These are phyloP conservation scores for Dictyophora rubrovolvata DNA, from an alignment of 768 basidiomycete species.

Conservation along the genomic window DNA sequence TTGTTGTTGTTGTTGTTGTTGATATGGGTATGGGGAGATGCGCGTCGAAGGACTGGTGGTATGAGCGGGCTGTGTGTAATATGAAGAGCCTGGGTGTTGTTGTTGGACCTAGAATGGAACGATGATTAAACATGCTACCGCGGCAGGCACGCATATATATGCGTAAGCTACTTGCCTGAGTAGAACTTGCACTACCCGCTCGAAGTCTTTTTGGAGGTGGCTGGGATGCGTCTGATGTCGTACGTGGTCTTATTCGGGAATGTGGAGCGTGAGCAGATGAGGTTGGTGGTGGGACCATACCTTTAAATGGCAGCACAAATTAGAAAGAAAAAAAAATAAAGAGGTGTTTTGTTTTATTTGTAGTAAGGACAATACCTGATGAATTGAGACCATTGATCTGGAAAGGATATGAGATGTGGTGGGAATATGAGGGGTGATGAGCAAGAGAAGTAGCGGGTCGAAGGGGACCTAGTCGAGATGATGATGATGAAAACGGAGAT, in stretches of 20 bases:
- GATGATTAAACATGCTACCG: too few species aligned
- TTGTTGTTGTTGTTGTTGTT: neutral
- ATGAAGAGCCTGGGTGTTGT: neutral
- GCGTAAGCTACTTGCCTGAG: neutral
- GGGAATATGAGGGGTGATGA: neutral
- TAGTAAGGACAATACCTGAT: too few species aligned
- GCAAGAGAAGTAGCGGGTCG: neutral
- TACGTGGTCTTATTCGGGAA: neutral
- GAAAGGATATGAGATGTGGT: neutral
- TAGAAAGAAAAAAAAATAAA: neutral
- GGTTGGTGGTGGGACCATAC: neutral
- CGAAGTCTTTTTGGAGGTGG: neutral
- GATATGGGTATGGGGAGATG: neutral
- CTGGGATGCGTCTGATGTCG: neutral
- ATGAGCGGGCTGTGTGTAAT: neutral
- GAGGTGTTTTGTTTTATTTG: too few species aligned
- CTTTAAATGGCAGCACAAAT: neutral
- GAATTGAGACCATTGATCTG: neutral
- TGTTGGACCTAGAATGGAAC: too few species aligned
- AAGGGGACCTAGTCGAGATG: neutral
- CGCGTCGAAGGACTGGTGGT: neutral
- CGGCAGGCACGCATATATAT: neutral
- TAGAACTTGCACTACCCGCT: neutral
- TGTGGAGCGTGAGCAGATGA: neutral
- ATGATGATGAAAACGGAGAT: neutral